Conservation (phyloP, 1,139 yeast species). For the Zhuliangozyma parablackwelliae region DNA sequence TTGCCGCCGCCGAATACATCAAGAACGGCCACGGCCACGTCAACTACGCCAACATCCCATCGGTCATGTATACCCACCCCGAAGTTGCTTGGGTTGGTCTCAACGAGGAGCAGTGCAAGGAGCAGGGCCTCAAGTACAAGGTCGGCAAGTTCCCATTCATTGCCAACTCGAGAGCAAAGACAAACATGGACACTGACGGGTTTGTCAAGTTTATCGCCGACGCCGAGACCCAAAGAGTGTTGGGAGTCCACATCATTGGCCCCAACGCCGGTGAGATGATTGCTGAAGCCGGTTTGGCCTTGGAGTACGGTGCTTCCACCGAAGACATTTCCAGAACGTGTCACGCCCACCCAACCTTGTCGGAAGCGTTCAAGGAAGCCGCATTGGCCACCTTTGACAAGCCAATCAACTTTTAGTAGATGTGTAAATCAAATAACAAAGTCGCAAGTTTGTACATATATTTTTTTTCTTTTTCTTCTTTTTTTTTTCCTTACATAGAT, state of each 20-base stretch:
- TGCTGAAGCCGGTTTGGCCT: conserved; percentile 95
- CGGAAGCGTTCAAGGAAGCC: conserved; percentile 99
- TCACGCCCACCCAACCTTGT: conserved; percentile 97
- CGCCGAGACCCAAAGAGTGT: conserved; percentile 92
- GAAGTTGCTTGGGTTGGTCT: conserved; percentile 99
- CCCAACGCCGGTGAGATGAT: conserved; percentile 99
- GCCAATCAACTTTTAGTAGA: conserved; percentile 69
- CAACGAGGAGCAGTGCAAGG: conserved; percentile 93
- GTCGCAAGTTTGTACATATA: neutral
- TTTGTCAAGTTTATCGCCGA: conserved; percentile 94
- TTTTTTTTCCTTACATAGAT: neutral
- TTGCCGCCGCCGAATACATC: conserved; percentile 95
- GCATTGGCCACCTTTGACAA: conserved; percentile 89
- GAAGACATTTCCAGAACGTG: conserved; percentile 97
- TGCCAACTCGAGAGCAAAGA: conserved; percentile 99
- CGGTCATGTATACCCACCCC: conserved; percentile 98
- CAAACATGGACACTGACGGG: conserved; percentile 95
- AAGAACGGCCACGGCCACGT: conserved; percentile 96
- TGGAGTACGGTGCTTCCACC: conserved; percentile 98
- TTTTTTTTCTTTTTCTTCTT: conserved; percentile 1
- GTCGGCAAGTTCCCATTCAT: conserved; percentile 97
- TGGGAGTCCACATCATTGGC: conserved; percentile 97
- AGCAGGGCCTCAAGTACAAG: conserved; percentile 86
- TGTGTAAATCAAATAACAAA: too few species aligned
- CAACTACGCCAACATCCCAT: conserved; percentile 95